phyloP scores from a whole-genome alignment of 495 filamentous ascomycete genomes.

The Emericellopsis terricola region DNA sequence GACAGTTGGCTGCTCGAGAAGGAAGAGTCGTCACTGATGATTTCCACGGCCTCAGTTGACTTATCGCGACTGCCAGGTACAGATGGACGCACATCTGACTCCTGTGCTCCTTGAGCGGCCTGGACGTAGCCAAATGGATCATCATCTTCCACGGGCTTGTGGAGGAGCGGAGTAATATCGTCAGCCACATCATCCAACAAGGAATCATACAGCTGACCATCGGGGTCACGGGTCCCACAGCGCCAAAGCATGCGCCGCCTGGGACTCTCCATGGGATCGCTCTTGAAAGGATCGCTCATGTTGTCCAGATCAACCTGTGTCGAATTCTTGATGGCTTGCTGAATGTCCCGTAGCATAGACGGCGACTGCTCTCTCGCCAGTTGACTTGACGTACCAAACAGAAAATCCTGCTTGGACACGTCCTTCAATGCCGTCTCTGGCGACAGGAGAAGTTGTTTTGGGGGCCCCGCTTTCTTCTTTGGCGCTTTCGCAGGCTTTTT shows the following conservation, averaged over 20 bases:
- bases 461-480: slow-evolving; percentile 26
- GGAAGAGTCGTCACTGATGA: background rate
- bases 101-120: background rate
- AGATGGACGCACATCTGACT: background rate
- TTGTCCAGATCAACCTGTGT: slow-evolving; percentile 19
- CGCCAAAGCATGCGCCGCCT: slow-evolving; percentile 37
- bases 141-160: slow-evolving; percentile 2
- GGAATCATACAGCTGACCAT: slow-evolving; percentile 39
- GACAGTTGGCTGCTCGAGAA: background rate
- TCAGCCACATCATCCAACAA: slow-evolving; percentile 39
- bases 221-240: slow-evolving; percentile 43
- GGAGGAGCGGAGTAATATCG: slow-evolving; percentile 12
- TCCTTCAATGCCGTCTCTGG: slow-evolving; percentile 52
- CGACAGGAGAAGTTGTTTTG: slow-evolving; percentile 41
- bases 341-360: slow-evolving; percentile 44
- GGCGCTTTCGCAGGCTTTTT: slow-evolving; percentile 12
- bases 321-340: slow-evolving; percentile 50
- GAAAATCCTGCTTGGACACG: slow-evolving; percentile 56
- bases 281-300: slow-evolving; percentile 14
- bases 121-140: slow-evolving; percentile 1
- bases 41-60: background rate
- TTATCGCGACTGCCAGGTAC: too few species aligned
- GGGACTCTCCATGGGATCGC: slow-evolving; percentile 6
- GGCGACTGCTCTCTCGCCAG: slow-evolving; percentile 62
- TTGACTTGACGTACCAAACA: slow-evolving; percentile 91